These are phyloP conservation scores for Cetradonia linearis DNA, from an alignment of 495 filamentous ascomycete species.

Conservation along the genomic window DNA sequence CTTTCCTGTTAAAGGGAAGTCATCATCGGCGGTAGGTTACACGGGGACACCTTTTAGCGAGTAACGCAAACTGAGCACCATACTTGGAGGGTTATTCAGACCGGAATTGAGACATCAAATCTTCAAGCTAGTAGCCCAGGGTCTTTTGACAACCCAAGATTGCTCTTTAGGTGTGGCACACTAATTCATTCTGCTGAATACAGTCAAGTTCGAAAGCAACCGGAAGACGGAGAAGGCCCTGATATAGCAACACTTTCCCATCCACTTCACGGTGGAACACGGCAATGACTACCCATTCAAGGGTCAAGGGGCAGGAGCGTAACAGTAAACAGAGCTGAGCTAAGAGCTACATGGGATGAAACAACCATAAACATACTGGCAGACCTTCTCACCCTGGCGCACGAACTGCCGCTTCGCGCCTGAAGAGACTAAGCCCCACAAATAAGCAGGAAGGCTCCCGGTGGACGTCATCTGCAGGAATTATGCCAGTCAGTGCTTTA, in stretches of 20 bases:
- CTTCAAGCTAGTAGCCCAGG: background rate
- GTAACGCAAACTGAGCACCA: background rate
- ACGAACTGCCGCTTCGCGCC: background rate
- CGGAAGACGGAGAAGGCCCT: background rate
- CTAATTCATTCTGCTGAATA: background rate
- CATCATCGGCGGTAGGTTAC: background rate
- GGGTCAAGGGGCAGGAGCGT: background rate
- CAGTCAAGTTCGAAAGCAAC: background rate
- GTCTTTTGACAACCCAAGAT: background rate
- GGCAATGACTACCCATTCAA: background rate
- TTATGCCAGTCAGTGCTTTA: constrained; percentile 4
- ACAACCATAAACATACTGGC: constrained; percentile 1
- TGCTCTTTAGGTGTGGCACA: background rate
- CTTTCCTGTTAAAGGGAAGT: constrained; percentile 3
- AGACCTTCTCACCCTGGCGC: background rate
- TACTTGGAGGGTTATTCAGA: background rate
- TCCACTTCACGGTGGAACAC: background rate
- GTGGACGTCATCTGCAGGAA: constrained; percentile 2
- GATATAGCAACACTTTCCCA: background rate
- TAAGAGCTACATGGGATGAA: background rate
- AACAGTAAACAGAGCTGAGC: background rate
- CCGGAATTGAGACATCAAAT: background rate
- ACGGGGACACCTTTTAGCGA: background rate
- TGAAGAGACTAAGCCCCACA: constrained; percentile 1
- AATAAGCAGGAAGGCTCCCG: background rate